Percentiles rank a stretch among this genome's conserved stretches.
Conservation (phyloP, 352 stramenopile species). For the Phytophthora multivora region DNA sequence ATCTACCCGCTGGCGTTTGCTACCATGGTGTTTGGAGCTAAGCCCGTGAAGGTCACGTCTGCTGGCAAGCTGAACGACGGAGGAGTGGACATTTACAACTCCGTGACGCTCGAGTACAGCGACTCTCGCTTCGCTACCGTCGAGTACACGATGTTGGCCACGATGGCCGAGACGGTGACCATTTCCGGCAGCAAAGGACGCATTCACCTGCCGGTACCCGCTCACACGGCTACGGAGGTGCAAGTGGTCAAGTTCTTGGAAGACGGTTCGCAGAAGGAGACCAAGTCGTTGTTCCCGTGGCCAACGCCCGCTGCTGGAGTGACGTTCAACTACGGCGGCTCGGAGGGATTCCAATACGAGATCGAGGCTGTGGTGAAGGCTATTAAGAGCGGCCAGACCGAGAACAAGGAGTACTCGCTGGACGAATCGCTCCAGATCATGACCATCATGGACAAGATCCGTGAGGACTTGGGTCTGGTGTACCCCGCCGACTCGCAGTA, state of each 20-base stretch:
- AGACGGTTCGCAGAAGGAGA: slow-evolving; percentile 33
- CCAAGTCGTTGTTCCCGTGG: slow-evolving; percentile 50
- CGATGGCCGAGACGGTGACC: slow-evolving; percentile 68
- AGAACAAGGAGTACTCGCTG: slow-evolving; percentile 54
- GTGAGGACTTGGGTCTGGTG: slow-evolving; percentile 52
- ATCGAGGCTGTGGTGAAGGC: slow-evolving; percentile 64
- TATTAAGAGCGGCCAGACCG: slow-evolving; percentile 51
- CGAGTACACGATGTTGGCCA: slow-evolving; percentile 65
- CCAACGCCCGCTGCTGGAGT: slow-evolving; percentile 25
- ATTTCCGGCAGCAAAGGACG: slow-evolving; percentile 78
- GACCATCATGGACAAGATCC: slow-evolving; percentile 68
- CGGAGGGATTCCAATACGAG: slow-evolving; percentile 80
- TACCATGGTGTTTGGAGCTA: slow-evolving; percentile 61
- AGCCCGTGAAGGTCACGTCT: slow-evolving; percentile 56
- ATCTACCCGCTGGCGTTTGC: slow-evolving; percentile 82
- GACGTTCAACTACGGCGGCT: slow-evolving; percentile 20
- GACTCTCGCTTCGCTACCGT: slow-evolving; percentile 55
- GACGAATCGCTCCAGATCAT: slow-evolving; percentile 64
- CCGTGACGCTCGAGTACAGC: slow-evolving; percentile 63
- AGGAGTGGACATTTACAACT: slow-evolving; percentile 60
- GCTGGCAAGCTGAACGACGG: slow-evolving; percentile 53
- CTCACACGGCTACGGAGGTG: slow-evolving; percentile 65
- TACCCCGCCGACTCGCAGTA: slow-evolving; percentile 34
- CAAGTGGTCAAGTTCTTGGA: slow-evolving; percentile 42
- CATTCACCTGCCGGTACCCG: slow-evolving; percentile 64